phyloP scores from a whole-genome alignment of 106 monocot species.

The Posidonia australis region DNA sequence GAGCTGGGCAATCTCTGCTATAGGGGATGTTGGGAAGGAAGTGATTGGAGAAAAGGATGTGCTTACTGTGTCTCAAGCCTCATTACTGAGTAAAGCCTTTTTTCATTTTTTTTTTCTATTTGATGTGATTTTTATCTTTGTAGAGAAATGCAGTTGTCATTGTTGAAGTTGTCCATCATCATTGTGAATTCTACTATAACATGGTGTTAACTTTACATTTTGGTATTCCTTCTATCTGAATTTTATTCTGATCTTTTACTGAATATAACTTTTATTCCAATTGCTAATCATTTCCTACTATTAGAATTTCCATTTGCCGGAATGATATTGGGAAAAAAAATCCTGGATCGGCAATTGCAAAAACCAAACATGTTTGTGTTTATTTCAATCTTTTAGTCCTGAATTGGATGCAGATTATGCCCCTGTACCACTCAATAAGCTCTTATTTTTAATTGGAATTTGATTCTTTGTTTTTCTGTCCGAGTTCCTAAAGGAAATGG shows the following conservation, averaged over 20 bases:
- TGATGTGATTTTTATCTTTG: not conserved
- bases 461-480: not conserved
- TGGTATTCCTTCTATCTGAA: not conserved
- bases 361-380: not conserved
- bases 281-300: not conserved
- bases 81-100: conserved; percentile 13
- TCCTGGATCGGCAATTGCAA: not conserved
- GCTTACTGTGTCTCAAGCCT: conserved; percentile 18
- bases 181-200: not conserved
- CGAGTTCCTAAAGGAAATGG: not conserved
- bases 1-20: conserved; percentile 2
- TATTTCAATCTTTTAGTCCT: too few relatives aligned
- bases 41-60: conserved; percentile 9
- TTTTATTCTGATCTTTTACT: not conserved
- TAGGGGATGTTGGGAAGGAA: conserved; percentile 8
- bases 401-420: too few relatives aligned
- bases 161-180: not conserved
- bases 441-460: not conserved
- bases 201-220: not conserved
- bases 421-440: not conserved
- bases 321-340: not conserved
- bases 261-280: not conserved
- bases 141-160: not conserved
- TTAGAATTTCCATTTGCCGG: not conserved
- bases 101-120: not conserved